These are phyloP conservation scores for Carallia pectinifolia DNA, from an alignment of 345 rosid genomes.

Conservation along the genomic window DNA sequence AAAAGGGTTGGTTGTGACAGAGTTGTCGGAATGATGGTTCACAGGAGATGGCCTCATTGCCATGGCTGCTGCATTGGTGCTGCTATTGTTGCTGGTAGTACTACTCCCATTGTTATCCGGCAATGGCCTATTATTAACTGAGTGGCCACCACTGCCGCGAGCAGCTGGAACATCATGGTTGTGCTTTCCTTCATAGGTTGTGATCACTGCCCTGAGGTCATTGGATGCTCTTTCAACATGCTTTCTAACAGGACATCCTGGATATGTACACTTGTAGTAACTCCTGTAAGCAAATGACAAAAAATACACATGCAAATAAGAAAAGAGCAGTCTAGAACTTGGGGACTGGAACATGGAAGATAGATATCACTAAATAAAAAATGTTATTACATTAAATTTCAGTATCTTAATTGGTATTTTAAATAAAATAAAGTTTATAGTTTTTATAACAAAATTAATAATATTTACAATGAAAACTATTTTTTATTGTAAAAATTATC, in stretches of 20 bases:
- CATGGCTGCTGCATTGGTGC: slow-evolving; percentile 23
- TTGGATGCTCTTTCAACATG: slow-evolving; percentile 90
- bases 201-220: slow-evolving; percentile 78
- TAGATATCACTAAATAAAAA: no score
- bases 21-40: slow-evolving; percentile 21
- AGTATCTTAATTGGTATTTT: no score
- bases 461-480: no score
- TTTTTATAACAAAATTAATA: no score
- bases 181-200: slow-evolving; percentile 93
- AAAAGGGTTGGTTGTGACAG: slow-evolving; percentile 23
- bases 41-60: slow-evolving; percentile 34
- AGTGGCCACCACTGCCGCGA: slow-evolving; percentile 60
- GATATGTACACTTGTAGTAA: slow-evolving; percentile 81
- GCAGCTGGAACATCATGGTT: slow-evolving; percentile 83
- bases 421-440: no score
- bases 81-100: neutral
- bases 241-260: slow-evolving; percentile 81
- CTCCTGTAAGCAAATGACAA: slow-evolving; percentile 46
- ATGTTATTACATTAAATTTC: no score
- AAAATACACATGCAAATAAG: neutral
- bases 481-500: no score
- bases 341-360: no score
- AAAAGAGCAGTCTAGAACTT: no score
- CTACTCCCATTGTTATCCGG: slow-evolving; percentile 19
- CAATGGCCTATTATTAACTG: slow-evolving; percentile 33